Conservation (phyloP, 805 yeast species). For the Starmerella stigmatis region DNA sequence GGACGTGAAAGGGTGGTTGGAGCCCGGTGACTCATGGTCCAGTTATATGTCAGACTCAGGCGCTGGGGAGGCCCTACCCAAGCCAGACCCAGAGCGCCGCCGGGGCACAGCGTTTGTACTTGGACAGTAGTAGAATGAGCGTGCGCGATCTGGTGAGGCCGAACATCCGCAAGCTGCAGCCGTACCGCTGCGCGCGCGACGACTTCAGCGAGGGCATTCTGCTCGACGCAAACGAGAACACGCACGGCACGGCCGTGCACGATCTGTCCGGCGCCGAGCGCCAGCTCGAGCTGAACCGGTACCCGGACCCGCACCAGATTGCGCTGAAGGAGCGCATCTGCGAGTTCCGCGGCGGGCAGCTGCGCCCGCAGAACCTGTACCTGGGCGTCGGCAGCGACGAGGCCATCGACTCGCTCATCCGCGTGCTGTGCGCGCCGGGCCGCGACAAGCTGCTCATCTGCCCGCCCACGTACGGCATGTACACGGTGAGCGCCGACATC, state of each 20-base stretch:
- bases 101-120: too few relatives aligned
- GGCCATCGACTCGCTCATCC: conserved; percentile 75
- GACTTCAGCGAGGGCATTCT: conserved; percentile 82
- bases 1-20: too few relatives aligned
- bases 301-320: conserved; percentile 93
- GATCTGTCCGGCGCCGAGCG: conserved; percentile 38
- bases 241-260: conserved; percentile 73
- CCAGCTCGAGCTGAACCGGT: conserved; percentile 61
- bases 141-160: conserved; percentile 61
- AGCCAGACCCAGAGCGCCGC: background rate
- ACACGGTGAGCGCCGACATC: conserved; percentile 76
- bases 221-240: conserved; percentile 92
- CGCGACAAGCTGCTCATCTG: conserved; percentile 71
- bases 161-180: conserved; percentile 69
- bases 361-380: conserved; percentile 62
- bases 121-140: conserved; percentile 10
- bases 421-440: conserved; percentile 77
- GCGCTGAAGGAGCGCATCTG: conserved; percentile 63
- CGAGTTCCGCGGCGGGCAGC: conserved; percentile 51
- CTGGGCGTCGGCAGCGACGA: conserved; percentile 98
- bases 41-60: background rate
- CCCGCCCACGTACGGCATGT: conserved; percentile 98
- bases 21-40: conserved; percentile 3
- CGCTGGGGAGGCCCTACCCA: background rate
- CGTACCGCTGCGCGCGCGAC: conserved; percentile 94